A percentile compares a stretch with the other conserved stretches of the same genome.
phyloP scores from a whole-genome alignment of 805 yeast genomes.

The Candida arabinofermentans region DNA sequence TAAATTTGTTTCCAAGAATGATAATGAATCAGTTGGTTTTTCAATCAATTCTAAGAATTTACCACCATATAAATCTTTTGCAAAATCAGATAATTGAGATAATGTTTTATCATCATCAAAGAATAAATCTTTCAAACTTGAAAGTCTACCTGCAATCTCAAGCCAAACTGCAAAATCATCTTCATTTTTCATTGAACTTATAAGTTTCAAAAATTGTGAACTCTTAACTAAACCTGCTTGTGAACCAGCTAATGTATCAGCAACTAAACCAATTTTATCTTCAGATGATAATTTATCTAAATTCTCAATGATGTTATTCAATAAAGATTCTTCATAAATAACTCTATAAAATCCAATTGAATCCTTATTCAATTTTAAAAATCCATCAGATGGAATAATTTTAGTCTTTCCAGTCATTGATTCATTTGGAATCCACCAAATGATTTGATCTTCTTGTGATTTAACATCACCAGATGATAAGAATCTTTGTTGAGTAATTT shows the following conservation, averaged over 20 bases:
- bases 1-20: slow-evolving; percentile 28
- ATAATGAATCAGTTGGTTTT: slow-evolving; percentile 11
- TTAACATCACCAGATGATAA: slow-evolving; percentile 56
- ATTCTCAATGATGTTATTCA: slow-evolving; percentile 38
- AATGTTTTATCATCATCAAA: slow-evolving; percentile 31
- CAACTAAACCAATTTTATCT: slow-evolving; percentile 52
- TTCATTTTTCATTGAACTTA: slow-evolving; percentile 33
- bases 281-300: slow-evolving; percentile 37
- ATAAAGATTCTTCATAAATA: slow-evolving; percentile 41
- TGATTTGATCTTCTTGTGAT: slow-evolving; percentile 51
- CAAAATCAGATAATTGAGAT: slow-evolving; percentile 29
- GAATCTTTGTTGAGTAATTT: slow-evolving; percentile 55
- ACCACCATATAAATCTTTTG: slow-evolving; percentile 29
- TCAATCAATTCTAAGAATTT: slow-evolving; percentile 25
- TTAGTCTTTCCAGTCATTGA: slow-evolving; percentile 17
- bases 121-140: slow-evolving; percentile 33
- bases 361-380: slow-evolving; percentile 46
- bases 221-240: slow-evolving; percentile 42
- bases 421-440: slow-evolving; percentile 57
- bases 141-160: slow-evolving; percentile 42
- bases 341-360: slow-evolving; percentile 53
- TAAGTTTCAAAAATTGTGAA: slow-evolving; percentile 40
- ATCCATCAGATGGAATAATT: slow-evolving; percentile 13
- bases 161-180: slow-evolving; percentile 50
- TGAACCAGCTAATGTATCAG: slow-evolving; percentile 48